Base-by-base conservation (phyloP, 805 yeast genomes). In the Zygosaccharomyces kombuchaensis region DNA sequence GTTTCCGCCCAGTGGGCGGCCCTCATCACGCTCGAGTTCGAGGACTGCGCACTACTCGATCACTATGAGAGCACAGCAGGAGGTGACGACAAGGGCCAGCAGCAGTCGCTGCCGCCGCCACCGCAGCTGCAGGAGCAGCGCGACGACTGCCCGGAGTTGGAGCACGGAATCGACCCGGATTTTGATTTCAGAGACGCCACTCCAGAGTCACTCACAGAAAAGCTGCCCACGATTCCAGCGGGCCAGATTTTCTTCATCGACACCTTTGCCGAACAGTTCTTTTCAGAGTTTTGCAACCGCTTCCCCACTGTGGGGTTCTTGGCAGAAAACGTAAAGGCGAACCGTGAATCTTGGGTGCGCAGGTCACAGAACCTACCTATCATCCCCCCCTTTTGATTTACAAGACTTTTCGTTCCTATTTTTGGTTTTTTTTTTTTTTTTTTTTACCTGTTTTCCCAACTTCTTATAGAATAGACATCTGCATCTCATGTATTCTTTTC, bases 1-100 rank as follows among this genome's bases (percentile, higher is more conserved):
- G 78, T 87, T 2, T 82, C 91, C 17, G 77, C 87, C 1, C 82
- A 84, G 67, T 90, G 97, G 97, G 96, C 96, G 4, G 69, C 78
- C 50, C 78, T 82, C n/a, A 73, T 90, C 34, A 75, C 84, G 1
- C 70, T 85, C 51, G 97, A 90, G 65, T 87, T 89, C 55, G 74
- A 72, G 36, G 90, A 86, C 60, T 79, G 87, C 48, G 68, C 74
- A 4, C 63, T 59, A 29, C 69, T 89, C 27, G 83, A 82, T 47
- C 21, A 16, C 12, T 32, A 40, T 14, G 46, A 40, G 8, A 17
- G 21, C 5, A 5, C 21, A 19, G 21, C 21, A 2, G 32, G 6
- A 12, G 40, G 35, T 14, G 44, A 34, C 14, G 19, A 35, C n/a
- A 13, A 17, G 41, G 21, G 9, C 25, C 7, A 27, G 27, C 25